These are phyloP conservation scores for Scheffersomyces lignicola DNA, from an alignment of 1,139 yeast species.

Conservation along the genomic window DNA sequence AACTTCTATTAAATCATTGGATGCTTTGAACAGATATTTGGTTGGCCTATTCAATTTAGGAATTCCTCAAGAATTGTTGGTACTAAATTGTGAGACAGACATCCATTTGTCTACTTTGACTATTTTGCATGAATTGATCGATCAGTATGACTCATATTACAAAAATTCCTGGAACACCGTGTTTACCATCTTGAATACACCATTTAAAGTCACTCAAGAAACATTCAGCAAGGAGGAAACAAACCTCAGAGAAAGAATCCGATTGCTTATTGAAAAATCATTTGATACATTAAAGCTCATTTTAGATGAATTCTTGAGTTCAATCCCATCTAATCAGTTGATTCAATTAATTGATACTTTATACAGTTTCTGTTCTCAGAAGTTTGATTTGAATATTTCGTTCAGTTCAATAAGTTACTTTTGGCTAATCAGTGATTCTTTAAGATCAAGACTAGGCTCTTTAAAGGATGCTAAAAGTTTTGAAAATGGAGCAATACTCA, in stretches of 20 bases:
- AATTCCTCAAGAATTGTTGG: conserved; percentile 39
- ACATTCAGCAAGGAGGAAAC: conserved; percentile 22
- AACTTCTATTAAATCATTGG: conserved; percentile 39
- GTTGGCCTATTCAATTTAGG: conserved; percentile 35
- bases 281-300: conserved; percentile 81
- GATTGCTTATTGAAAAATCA: conserved; percentile 56
- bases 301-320: conserved; percentile 76
- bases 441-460: conserved; percentile 37
- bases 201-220: conserved; percentile 48
- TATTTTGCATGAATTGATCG: conserved; percentile 68
- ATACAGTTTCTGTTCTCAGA: conserved; percentile 68
- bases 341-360: conserved; percentile 69
- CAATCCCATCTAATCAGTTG: conserved; percentile 64
- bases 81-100: conserved; percentile 60
- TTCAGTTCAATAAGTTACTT: conserved; percentile 89
- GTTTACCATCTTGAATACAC: conserved; percentile 65
- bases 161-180: conserved; percentile 71
- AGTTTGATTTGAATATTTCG: conserved; percentile 75
- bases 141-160: conserved; percentile 61
- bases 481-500: no score
- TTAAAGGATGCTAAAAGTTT: conserved; percentile 15
- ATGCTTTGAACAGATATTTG: conserved; percentile 35
- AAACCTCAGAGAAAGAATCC: conserved; percentile 41
- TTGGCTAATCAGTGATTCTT: conserved; percentile 84
- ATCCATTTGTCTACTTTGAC: conserved; percentile 62